Evolutionary conservation across 1,284 basidiomycete genomes (phyloP).

Genomic region (Sanghuangporus baumii): DNA sequence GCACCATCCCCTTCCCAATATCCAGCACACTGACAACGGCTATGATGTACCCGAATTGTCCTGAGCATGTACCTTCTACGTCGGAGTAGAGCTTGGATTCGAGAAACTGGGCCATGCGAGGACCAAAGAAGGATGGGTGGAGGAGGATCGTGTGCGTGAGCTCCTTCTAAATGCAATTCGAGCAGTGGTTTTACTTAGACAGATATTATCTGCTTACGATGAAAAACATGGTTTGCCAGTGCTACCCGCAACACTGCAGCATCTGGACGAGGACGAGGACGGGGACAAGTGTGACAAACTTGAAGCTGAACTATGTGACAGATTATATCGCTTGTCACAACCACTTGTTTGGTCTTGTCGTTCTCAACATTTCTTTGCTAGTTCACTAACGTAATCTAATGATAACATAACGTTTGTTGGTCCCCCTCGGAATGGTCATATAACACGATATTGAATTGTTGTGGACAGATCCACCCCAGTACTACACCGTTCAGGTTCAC

Average conservation of each 20-base stretch:
- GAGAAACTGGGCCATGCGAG: slow-evolving; percentile 90
- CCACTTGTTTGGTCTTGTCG: neutral
- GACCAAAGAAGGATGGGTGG: slow-evolving; percentile 97
- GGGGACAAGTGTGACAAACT: neutral
- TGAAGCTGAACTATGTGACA: neutral
- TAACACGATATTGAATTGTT: too few species aligned
- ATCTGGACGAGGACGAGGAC: neutral
- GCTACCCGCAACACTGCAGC: neutral
- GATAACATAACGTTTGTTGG: too few species aligned
- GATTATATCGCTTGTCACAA: neutral
- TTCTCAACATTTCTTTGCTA: too few species aligned
- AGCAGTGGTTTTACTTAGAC: slow-evolving; percentile 6
- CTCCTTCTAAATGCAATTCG: slow-evolving; percentile 61
- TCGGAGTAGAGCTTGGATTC: slow-evolving; percentile 92
- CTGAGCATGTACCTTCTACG: slow-evolving; percentile 96
- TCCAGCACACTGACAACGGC: slow-evolving; percentile 88
- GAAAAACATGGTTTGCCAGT: slow-evolving; percentile 58
- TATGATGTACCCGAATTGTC: slow-evolving; percentile 96
- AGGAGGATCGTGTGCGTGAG: slow-evolving; percentile 93
- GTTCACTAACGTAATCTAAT: too few species aligned
- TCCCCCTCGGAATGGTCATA: too few species aligned
- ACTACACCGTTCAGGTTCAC: too few species aligned
- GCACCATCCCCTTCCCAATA: slow-evolving; percentile 87
- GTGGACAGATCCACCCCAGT: too few species aligned
- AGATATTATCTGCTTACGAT: slow-evolving; percentile 45